A percentile compares a stretch with the other conserved stretches of the same genome.
phyloP scores from a whole-genome alignment of 2,329 filamentous ascomycete genomes.

The Didymella glomerata region DNA sequence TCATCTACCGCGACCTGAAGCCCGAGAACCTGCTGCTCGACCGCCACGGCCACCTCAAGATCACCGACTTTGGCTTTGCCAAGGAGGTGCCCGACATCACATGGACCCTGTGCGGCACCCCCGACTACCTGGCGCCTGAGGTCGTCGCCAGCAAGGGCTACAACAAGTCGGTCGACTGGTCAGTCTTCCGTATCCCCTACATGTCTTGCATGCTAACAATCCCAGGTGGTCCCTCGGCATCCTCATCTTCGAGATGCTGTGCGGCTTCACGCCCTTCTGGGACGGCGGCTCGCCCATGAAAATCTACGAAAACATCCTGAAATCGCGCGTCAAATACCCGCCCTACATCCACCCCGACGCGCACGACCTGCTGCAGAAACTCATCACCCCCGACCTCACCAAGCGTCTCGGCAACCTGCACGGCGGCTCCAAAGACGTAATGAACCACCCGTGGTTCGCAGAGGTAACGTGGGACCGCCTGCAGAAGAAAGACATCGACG shows the following conservation, averaged over 20 bases:
- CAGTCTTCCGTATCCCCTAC: conserved; percentile 51
- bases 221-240: conserved; percentile 96
- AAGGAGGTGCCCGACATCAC: conserved; percentile 99
- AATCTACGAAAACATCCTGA: conserved; percentile 99
- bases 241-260: conserved; percentile 99
- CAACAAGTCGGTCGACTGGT: conserved; percentile 99
- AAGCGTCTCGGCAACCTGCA: conserved; percentile 95
- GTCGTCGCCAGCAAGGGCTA: conserved; percentile 99
- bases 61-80: conserved; percentile 98
- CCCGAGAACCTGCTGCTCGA: conserved; percentile 93
- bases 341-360: conserved; percentile 95
- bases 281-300: conserved; percentile 97
- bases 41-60: conserved; percentile 92
- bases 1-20: conserved; percentile 98
- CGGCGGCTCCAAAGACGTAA: conserved; percentile 89
- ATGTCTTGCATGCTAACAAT: conserved; percentile 14
- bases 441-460: conserved; percentile 94
- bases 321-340: conserved; percentile 94
- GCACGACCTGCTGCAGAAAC: conserved; percentile 86
- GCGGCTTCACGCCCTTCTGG: conserved; percentile 99
- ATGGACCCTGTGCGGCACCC: conserved; percentile 97
- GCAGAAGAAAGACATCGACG: conserved; percentile 95
- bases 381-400: conserved; percentile 94
- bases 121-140: conserved; percentile 96
- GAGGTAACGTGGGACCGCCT: conserved; percentile 98